Percentiles rank a stretch among this genome's conserved stretches.
Evolutionary conservation across 129 eudicot genomes (phyloP).

Genomic region (Erigeron canadensis): DNA sequence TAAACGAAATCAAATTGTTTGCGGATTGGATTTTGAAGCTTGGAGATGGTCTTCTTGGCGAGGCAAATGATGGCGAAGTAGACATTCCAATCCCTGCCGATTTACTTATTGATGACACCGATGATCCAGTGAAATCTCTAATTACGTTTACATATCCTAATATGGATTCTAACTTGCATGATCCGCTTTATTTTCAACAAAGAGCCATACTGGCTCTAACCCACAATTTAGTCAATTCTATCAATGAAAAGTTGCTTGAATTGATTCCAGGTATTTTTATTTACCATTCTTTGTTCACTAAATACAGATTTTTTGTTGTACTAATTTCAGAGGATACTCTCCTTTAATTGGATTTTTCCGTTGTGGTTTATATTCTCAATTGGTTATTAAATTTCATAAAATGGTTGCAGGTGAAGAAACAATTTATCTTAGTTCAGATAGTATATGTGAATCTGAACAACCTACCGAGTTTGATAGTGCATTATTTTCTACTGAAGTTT

Average conservation of each 20-base stretch:
- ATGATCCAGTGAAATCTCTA: not conserved
- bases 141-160: constrained; percentile 6
- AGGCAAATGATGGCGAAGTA: not conserved
- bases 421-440: not conserved
- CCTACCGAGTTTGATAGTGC: not conserved
- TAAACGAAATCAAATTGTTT: not conserved
- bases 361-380: too few species aligned
- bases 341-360: too few species aligned
- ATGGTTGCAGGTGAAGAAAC: too few species aligned
- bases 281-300: too few species aligned
- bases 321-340: too few species aligned
- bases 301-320: too few species aligned
- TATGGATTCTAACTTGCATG: not conserved
- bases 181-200: constrained; percentile 12
- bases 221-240: constrained; percentile 8
- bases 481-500: not conserved
- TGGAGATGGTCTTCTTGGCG: not conserved
- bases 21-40: not conserved
- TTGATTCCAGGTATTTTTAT: not conserved
- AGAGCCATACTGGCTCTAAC: constrained; percentile 27
- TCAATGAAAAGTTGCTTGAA: constrained; percentile 18
- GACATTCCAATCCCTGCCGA: not conserved
- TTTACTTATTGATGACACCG: not conserved
- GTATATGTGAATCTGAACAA: not conserved
- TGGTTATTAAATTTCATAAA: too few species aligned